Evolutionary conservation across 2,329 filamentous ascomycete species (phyloP), one percentile per base, ranked within the genome.

Genomic region (Exophiala sideris): DNA sequence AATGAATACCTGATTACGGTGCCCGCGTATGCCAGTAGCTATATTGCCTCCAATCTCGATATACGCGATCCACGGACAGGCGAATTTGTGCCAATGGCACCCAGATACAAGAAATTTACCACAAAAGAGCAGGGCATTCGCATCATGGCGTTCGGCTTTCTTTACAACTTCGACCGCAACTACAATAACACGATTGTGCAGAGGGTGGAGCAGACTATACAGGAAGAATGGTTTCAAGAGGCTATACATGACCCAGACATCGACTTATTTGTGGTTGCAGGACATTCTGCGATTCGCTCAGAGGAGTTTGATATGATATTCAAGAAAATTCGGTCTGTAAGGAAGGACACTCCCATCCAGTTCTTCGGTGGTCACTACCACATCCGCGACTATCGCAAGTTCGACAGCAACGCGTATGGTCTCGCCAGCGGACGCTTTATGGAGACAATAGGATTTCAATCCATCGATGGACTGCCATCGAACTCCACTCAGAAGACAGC

Each of bases 361-460:
- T 91, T 96, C 71, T 94, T 97, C 57, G 92, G 89, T 7, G 92
- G 92, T 0, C 92, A 97, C 66, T 84, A 84, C 1, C 92, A 97
- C 67, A 89, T 96, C 44, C 85, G 92, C 7, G 91, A 96, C 67
- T 89, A 89, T 62, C 82, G 82, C 38, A 83, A 80, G 56, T 96
- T 89, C 64, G 92, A 96, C 69, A 80, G 81, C 36, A 85, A 84
- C 50, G 84, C 91, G 0, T 85, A 88, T 58, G 91, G 86, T 1
- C 76, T 97, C 4, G 91, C 91, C 38, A 94, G 89, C 63, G 92
- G 92, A 3, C 82, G 92, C 1, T 97, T 96, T 70, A 87, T 96
- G 77, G 92, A 97, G 74, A 96, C 92, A 0, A 86, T 97, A 46
- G 92, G 92, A 1, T 97, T 94, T 80, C 84, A 94, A 81, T 95